phyloP scores from a whole-genome alignment of 495 filamentous ascomycete genomes.

The Achaetomiella virescens region DNA sequence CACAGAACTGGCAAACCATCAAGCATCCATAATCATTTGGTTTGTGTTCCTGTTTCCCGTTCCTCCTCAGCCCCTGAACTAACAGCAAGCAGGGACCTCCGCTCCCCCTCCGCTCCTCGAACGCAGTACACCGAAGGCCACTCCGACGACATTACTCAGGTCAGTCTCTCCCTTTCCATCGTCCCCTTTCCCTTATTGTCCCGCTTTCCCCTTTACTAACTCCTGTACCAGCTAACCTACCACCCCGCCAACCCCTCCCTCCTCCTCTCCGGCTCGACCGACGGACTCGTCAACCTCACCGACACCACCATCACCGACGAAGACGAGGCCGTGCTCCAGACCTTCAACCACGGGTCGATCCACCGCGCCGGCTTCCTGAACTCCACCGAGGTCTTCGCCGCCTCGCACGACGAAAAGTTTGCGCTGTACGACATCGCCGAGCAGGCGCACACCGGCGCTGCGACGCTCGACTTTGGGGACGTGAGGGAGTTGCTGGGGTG shows the following conservation, averaged over 20 bases:
- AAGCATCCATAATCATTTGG: constrained; percentile 73
- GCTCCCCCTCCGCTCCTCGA: constrained; percentile 47
- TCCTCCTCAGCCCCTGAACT: neutral
- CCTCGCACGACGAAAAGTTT: constrained; percentile 76
- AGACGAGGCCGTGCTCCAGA: constrained; percentile 77
- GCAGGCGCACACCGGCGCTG: constrained; percentile 45
- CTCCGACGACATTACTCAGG: constrained; percentile 86
- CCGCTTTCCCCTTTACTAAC: constrained; percentile 46
- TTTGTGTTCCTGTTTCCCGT: constrained; percentile 29
- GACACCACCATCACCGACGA: constrained; percentile 69
- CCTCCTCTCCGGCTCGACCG: constrained; percentile 83
- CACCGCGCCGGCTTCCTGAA: constrained; percentile 78
- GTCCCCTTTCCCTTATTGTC: constrained; percentile 46
- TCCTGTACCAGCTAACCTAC: constrained; percentile 63
- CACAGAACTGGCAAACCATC: constrained; percentile 67
- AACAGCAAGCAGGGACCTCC: constrained; percentile 53
- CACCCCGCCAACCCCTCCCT: constrained; percentile 57
- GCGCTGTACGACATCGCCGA: constrained; percentile 66
- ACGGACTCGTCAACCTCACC: constrained; percentile 82
- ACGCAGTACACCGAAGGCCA: constrained; percentile 77
- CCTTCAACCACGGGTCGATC: constrained; percentile 84
- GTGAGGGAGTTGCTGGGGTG: constrained; percentile 62
- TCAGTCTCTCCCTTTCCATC: constrained; percentile 45
- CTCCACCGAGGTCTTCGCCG: constrained; percentile 59
- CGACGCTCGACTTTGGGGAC: constrained; percentile 65